These are phyloP conservation scores for Prunella vulgaris DNA, from an alignment of 257 asterid genomes.

Conservation along the genomic window DNA sequence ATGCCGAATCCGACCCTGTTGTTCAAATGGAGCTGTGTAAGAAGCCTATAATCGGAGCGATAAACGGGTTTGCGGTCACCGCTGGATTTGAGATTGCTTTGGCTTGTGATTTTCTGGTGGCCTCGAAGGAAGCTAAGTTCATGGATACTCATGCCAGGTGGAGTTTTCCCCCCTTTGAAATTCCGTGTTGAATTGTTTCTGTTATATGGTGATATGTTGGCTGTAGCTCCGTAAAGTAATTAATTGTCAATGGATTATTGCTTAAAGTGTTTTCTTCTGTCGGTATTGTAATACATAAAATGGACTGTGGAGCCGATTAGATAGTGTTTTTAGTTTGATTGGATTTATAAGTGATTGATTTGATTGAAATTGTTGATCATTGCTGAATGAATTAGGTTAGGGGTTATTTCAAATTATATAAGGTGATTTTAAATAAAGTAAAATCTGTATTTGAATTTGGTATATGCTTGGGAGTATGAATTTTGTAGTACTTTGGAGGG, in stretches of 20 bases:
- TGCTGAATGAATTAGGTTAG: background rate
- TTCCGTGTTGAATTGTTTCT: background rate
- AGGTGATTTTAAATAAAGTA: too few relatives aligned
- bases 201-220: background rate
- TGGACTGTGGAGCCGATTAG: background rate
- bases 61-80: conserved; percentile 86
- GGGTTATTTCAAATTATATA: too few relatives aligned
- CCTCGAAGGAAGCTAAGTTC: conserved; percentile 81
- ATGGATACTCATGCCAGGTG: conserved; percentile 95
- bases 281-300: too few relatives aligned
- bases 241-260: background rate
- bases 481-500: too few relatives aligned
- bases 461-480: too few relatives aligned
- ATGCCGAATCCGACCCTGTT: conserved; percentile 71
- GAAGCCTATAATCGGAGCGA: conserved; percentile 89
- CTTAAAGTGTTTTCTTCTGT: too few relatives aligned
- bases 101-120: conserved; percentile 87
- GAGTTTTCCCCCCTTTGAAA: background rate
- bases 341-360: background rate
- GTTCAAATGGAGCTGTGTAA: conserved; percentile 79
- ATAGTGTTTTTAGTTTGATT: background rate
- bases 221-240: background rate
- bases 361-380: background rate
- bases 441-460: too few relatives aligned
- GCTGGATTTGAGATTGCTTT: conserved; percentile 93